A percentile compares a stretch with the other conserved stretches of the same genome.
phyloP scores from a whole-genome alignment of 2,329 filamentous ascomycete species.

The Ophiostoma fasciatum region DNA sequence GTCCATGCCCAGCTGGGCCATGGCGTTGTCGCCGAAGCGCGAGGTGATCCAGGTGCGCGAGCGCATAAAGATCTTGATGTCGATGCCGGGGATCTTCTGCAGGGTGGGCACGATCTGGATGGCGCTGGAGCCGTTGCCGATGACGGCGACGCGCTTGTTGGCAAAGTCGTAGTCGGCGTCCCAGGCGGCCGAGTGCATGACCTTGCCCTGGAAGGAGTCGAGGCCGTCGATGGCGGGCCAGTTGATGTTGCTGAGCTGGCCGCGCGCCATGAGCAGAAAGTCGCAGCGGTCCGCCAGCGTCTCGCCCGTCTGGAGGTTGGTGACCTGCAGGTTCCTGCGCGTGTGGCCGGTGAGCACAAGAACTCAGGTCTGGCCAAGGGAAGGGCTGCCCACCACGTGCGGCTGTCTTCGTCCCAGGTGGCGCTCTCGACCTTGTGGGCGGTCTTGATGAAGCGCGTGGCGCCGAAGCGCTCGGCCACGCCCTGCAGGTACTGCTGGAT shows the following conservation, averaged over 20 bases:
- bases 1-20: constrained; percentile 27
- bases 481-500: constrained; percentile 33
- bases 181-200: constrained; percentile 32
- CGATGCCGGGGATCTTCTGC: constrained; percentile 26
- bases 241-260: constrained; percentile 25
- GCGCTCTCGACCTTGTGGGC: constrained; percentile 25
- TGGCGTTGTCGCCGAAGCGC: constrained; percentile 29
- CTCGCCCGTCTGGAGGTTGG: constrained; percentile 20
- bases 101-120: constrained; percentile 37
- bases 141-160: constrained; percentile 32
- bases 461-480: constrained; percentile 30
- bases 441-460: constrained; percentile 30
- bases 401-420: constrained; percentile 23
- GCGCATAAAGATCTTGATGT: constrained; percentile 31
- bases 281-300: constrained; percentile 24
- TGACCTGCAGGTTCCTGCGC: constrained; percentile 22
- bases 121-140: constrained; percentile 36
- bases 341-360: not conserved
- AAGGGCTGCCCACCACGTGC: constrained; percentile 30
- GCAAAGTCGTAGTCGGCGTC: constrained; percentile 31
- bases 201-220: constrained; percentile 24
- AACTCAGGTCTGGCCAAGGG: too few species aligned
- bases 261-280: constrained; percentile 26
- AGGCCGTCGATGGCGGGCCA: constrained; percentile 30
- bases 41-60: constrained; percentile 35